Percentiles rank a stretch among this genome's conserved stretches.
Conservation (phyloP, 2,329 filamentous ascomycete genomes). For the Chalaropsis ovoidea region DNA sequence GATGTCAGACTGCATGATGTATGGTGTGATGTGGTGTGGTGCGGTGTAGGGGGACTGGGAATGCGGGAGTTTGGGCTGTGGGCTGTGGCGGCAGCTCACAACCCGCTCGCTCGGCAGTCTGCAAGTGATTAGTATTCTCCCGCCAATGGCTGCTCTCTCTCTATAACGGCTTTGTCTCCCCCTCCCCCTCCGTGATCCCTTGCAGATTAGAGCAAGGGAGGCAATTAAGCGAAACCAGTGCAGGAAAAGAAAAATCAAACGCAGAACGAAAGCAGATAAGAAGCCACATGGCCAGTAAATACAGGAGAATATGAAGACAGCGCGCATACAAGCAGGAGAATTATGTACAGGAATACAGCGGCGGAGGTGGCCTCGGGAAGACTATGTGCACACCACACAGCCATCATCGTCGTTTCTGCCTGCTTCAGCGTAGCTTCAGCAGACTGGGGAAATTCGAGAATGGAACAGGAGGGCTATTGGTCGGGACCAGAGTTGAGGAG, state of each 20-base stretch:
- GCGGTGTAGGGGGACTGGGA: not conserved
- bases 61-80: not conserved
- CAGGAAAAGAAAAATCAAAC: constrained; percentile 27
- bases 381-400: constrained; percentile 33
- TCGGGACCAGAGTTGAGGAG: constrained; percentile 26
- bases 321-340: constrained; percentile 13
- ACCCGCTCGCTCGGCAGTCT: not conserved
- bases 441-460: not conserved
- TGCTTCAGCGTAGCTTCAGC: not conserved
- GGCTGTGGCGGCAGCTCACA: not conserved
- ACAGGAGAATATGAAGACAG: constrained; percentile 15
- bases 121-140: not conserved
- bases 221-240: constrained; percentile 14
- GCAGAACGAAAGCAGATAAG: constrained; percentile 27
- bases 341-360: constrained; percentile 24
- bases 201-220: constrained; percentile 2
- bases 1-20: constrained; percentile 11
- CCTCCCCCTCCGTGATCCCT: not conserved
- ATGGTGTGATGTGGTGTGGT: not conserved
- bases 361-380: constrained; percentile 15
- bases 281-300: constrained; percentile 4
- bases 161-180: not conserved
- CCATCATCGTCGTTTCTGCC: constrained; percentile 53
- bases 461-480: constrained; percentile 3
- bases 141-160: not conserved